Conservation (phyloP, 305 asterid species). For the Ilex paraguariensis region DNA sequence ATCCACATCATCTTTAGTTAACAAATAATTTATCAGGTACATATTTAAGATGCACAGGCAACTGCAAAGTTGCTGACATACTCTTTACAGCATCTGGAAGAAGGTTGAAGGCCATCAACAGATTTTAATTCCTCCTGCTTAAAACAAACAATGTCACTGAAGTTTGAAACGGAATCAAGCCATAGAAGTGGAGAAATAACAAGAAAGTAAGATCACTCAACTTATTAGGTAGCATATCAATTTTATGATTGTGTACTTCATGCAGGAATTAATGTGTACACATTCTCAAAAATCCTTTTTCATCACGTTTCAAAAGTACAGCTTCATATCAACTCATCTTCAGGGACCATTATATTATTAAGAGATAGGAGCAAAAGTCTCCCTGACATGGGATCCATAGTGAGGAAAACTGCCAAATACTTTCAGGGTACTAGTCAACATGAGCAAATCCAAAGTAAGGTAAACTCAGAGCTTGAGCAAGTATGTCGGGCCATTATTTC, state of each 20-base stretch:
- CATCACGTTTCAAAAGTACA: neutral
- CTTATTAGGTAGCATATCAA: neutral
- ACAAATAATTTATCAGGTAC: neutral
- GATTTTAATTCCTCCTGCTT: slow-evolving; percentile 83
- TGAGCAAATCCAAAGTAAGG: no score
- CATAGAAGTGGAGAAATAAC: neutral
- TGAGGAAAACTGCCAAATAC: no score
- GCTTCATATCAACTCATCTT: neutral
- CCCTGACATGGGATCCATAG: no score
- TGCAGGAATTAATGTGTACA: neutral
- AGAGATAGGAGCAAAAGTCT: no score
- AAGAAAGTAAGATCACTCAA: neutral
- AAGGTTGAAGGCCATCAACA: slow-evolving; percentile 57
- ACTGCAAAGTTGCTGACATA: slow-evolving; percentile 25
- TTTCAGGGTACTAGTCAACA: no score
- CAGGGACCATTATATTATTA: no score
- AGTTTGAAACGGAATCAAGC: neutral
- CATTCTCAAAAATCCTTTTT: neutral
- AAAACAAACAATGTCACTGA: slow-evolving; percentile 11
- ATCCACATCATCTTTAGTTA: neutral
- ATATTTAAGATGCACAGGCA: no score
- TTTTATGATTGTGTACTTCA: neutral
- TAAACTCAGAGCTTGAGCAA: no score
- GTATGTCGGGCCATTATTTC: no score
- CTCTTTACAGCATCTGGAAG: slow-evolving; percentile 86